Conservation (phyloP, 352 stramenopile species). For the Pythium biforme region DNA sequence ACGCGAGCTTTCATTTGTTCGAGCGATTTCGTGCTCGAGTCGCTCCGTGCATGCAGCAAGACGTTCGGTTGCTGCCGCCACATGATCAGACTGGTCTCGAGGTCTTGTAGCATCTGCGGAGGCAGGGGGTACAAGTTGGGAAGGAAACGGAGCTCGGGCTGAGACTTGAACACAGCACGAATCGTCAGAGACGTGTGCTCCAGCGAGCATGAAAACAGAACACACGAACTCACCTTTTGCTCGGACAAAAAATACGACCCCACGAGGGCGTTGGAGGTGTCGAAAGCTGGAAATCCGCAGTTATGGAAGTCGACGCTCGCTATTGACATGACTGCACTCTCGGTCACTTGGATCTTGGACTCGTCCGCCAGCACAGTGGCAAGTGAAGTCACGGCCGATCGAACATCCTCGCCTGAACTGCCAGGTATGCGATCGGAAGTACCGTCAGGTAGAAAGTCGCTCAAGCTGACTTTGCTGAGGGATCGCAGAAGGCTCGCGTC, state of each 20-base stretch:
- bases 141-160: conserved; percentile 45
- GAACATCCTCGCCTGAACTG: conserved; percentile 5
- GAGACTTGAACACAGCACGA: conserved; percentile 10
- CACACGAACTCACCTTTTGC: conserved; percentile 25
- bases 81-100: conserved; percentile 34
- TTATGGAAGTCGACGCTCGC: conserved; percentile 53
- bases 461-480: conserved; percentile 55
- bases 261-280: conserved; percentile 38
- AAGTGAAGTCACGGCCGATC: conserved; percentile 13
- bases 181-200: not conserved
- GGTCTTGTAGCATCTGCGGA: conserved; percentile 57
- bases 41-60: conserved; percentile 10
- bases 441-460: conserved; percentile 34
- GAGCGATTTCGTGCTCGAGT: conserved; percentile 14
- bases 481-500: conserved; percentile 58
- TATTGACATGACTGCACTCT: conserved; percentile 37
- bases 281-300: conserved; percentile 64
- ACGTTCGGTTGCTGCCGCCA: conserved; percentile 30
- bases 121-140: conserved; percentile 61
- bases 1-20: conserved; percentile 25
- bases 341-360: conserved; percentile 26
- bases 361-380: conserved; percentile 40
- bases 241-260: conserved; percentile 60
- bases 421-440: not conserved
- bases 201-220: not conserved